These are phyloP conservation scores for Pythium monospermum DNA, from an alignment of 352 stramenopile genomes.

Conservation along the genomic window DNA sequence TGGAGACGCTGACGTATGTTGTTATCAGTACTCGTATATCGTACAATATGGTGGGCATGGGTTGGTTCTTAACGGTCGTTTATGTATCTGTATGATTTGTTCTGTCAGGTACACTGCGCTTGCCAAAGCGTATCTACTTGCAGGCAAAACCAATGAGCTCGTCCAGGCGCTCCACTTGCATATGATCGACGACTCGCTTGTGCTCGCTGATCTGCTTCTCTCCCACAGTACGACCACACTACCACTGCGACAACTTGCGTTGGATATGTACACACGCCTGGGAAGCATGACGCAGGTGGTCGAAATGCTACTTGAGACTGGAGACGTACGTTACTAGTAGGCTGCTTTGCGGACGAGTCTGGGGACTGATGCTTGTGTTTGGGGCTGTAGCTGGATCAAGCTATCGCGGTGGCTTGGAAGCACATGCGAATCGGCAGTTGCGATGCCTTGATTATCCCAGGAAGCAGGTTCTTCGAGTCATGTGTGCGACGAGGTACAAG, in stretches of 20 bases:
- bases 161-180: slow-evolving; percentile 67
- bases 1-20: slow-evolving; percentile 62
- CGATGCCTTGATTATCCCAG: slow-evolving; percentile 11
- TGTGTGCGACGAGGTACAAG: slow-evolving; percentile 8
- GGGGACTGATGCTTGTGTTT: not conserved
- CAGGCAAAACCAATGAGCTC: slow-evolving; percentile 38
- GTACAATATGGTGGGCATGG: no score
- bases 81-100: not conserved
- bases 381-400: slow-evolving; percentile 16
- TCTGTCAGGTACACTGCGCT: slow-evolving; percentile 43
- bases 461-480: slow-evolving; percentile 11
- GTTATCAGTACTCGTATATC: no score
- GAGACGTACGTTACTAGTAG: not conserved
- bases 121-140: slow-evolving; percentile 43
- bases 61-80: not conserved
- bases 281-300: no score
- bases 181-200: slow-evolving; percentile 46
- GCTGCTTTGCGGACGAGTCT: not conserved
- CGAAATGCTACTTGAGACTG: no score
- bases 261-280: slow-evolving; percentile 69
- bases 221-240: slow-evolving; percentile 18
- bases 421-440: slow-evolving; percentile 7
- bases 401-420: slow-evolving; percentile 12
- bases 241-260: slow-evolving; percentile 44
- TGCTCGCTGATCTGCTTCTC: slow-evolving; percentile 53